These are phyloP conservation scores for Pythium rhizo-oryzae DNA, from an alignment of 352 stramenopile genomes.

Conservation along the genomic window DNA sequence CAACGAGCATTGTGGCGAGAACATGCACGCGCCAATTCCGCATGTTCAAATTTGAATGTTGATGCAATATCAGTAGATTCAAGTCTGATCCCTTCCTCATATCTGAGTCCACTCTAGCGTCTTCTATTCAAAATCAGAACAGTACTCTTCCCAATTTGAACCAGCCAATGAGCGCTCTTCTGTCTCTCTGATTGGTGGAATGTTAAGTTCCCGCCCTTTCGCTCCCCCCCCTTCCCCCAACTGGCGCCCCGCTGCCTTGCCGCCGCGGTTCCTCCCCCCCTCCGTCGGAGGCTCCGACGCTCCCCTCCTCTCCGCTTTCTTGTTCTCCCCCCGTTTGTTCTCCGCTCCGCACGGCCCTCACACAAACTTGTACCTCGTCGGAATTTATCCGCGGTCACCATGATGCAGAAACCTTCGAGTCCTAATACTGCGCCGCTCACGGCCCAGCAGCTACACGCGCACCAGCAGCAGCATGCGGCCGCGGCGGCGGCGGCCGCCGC, in stretches of 20 bases:
- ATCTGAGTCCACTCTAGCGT: background rate
- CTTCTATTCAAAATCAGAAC: conserved; percentile 12
- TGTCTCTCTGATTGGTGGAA: conserved; percentile 22
- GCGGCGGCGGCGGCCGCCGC: conserved; percentile 30
- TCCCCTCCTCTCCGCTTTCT: conserved; percentile 2
- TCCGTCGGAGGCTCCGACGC: too few relatives aligned
- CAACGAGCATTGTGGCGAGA: background rate
- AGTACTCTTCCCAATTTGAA: conserved; percentile 26
- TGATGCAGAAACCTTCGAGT: conserved; percentile 82
- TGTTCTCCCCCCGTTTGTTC: too few relatives aligned
- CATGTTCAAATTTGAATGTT: background rate
- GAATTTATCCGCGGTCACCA: conserved; percentile 56
- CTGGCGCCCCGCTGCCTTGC: background rate
- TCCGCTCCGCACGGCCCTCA: too few relatives aligned
- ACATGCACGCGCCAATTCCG: background rate
- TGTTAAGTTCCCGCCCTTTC: conserved; percentile 21
- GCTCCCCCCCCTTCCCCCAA: background rate
- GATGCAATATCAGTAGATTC: conserved; percentile 2
- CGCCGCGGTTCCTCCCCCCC: conserved; percentile 1
- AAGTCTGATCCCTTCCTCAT: too few relatives aligned
- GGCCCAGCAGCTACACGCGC: conserved; percentile 26
- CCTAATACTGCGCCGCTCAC: conserved; percentile 60
- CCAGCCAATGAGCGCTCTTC: conserved; percentile 18
- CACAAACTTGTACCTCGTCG: conserved; percentile 60
- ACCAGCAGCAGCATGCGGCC: conserved; percentile 19